Percentiles rank a stretch among this genome's conserved stretches.
Conservation (phyloP, 352 stramenopile species). For the Globisporangium spiculum region DNA sequence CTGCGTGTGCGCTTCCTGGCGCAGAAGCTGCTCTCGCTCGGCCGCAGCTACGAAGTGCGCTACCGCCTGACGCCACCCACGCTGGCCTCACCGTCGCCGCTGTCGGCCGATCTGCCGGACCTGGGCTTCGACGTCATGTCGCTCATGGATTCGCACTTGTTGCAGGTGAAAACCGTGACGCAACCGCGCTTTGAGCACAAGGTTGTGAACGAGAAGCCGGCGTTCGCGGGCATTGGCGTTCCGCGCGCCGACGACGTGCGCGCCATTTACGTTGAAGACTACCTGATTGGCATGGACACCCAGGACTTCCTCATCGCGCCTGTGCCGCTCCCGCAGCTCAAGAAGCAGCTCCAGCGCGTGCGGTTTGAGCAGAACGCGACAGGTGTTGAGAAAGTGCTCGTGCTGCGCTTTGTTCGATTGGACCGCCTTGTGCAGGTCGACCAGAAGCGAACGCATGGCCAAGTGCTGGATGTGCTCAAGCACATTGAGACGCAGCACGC, state of each 20-base stretch:
- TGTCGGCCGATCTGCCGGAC: constrained; percentile 20
- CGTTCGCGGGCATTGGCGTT: constrained; percentile 15
- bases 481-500: constrained; percentile 33
- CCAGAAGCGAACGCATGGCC: constrained; percentile 35
- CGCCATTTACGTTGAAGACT: constrained; percentile 90
- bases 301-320: constrained; percentile 55
- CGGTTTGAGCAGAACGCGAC: constrained; percentile 7
- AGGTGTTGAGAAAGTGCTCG: constrained; percentile 26
- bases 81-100: background rate
- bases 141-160: constrained; percentile 46
- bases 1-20: constrained; percentile 39
- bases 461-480: constrained; percentile 47
- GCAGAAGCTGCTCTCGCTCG: constrained; percentile 59
- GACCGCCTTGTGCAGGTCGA: constrained; percentile 38
- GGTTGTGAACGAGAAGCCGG: constrained; percentile 18
- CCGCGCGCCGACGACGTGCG: constrained; percentile 57
- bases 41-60: constrained; percentile 51
- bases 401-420: constrained; percentile 61
- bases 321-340: constrained; percentile 38
- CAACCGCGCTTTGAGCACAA: constrained; percentile 38
- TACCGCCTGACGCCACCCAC: constrained; percentile 29
- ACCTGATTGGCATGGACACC: constrained; percentile 80
- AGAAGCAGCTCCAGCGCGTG: constrained; percentile 32
- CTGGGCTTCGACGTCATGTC: constrained; percentile 47
- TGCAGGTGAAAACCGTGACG: constrained; percentile 47